phyloP scores from a whole-genome alignment of 495 filamentous ascomycete species.

The Amorphotheca resinae region DNA sequence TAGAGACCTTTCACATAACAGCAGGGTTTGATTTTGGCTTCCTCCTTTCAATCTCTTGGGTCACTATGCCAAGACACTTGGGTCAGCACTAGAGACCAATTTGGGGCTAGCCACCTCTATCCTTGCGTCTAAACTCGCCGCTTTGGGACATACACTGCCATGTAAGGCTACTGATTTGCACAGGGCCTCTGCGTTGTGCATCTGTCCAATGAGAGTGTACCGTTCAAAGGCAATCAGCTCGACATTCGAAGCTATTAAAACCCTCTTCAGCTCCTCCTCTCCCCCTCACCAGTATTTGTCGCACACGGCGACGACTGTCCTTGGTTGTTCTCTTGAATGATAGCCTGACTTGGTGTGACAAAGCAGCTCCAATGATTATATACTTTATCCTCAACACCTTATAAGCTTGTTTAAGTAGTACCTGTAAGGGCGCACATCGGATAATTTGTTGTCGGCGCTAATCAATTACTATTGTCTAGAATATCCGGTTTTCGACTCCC shows the following conservation, averaged over 20 bases:
- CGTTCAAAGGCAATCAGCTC: not conserved
- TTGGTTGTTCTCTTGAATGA: not conserved
- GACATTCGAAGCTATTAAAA: not conserved
- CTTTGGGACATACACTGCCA: not conserved
- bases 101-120: no score
- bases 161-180: not conserved
- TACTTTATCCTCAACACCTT: not conserved
- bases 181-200: not conserved
- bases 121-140: not conserved
- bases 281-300: not conserved
- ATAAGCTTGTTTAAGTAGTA: not conserved
- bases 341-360: not conserved
- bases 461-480: constrained; percentile 1
- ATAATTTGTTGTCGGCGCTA: not conserved
- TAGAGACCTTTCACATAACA: no score
- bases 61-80: not conserved
- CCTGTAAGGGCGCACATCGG: not conserved
- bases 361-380: no score
- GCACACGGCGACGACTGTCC: not conserved
- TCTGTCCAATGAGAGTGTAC: no score
- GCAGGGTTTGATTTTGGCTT: no score
- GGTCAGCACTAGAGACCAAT: no score
- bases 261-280: not conserved
- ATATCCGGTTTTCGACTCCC: not conserved
- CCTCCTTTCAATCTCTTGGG: not conserved